phyloP scores from a whole-genome alignment of 257 asterid species.

The Nicotiana attenuata region DNA sequence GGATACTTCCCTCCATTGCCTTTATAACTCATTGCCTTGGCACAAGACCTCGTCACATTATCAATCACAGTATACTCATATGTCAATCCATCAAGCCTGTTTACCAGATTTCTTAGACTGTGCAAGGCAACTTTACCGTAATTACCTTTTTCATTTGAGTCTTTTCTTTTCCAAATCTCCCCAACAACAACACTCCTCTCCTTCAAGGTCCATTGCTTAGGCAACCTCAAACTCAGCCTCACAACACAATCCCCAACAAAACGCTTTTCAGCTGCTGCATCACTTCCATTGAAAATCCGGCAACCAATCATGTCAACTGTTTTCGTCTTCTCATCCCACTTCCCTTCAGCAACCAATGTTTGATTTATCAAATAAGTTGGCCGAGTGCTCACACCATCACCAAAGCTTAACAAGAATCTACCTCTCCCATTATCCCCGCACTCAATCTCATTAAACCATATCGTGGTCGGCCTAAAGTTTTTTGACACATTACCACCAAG shows the following conservation, averaged over 20 bases:
- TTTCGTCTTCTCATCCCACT: constrained; percentile 57
- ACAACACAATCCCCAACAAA: constrained; percentile 64
- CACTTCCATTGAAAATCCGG: constrained; percentile 49
- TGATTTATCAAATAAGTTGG: constrained; percentile 23
- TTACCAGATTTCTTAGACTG: constrained; percentile 27
- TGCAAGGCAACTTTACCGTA: constrained; percentile 52
- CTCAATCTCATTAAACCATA: constrained; percentile 46
- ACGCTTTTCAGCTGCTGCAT: constrained; percentile 24
- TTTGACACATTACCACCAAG: constrained; percentile 35
- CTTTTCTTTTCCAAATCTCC: constrained; percentile 69
- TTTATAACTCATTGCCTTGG: constrained; percentile 30
- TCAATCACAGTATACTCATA: constrained; percentile 63
- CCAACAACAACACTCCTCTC: constrained; percentile 65
- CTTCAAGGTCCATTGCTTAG: constrained; percentile 63
- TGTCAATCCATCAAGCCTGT: constrained; percentile 24
- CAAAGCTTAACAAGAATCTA: constrained; percentile 62
- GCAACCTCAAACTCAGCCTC: constrained; percentile 64
- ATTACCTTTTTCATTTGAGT: constrained; percentile 47
- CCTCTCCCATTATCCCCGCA: constrained; percentile 58
- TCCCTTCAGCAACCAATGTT: constrained; percentile 73
- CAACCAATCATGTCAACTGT: constrained; percentile 85
- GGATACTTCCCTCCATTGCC: constrained; percentile 56
- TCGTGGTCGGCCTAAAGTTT: constrained; percentile 30
- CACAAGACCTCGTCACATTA: constrained; percentile 45
- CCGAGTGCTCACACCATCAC: constrained; percentile 13